Evolutionary conservation across 148 eudicot species (phyloP).

Genomic region (Amaranthus hypochondriacus): DNA sequence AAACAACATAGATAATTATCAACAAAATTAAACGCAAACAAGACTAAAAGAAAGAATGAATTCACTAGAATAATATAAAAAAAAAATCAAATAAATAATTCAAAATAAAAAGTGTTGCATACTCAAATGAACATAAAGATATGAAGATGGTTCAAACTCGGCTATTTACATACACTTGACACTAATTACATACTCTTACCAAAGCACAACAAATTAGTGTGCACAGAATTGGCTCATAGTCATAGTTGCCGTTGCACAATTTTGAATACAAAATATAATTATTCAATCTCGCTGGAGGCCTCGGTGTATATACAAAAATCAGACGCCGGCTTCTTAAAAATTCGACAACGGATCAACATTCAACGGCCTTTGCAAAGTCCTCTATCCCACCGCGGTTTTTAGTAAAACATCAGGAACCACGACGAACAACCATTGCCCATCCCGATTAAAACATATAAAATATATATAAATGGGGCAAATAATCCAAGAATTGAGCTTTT

Average conservation of each 20-base stretch:
- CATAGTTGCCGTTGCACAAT: not conserved
- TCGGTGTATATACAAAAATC: slow-evolving; percentile 12
- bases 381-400: slow-evolving; percentile 20
- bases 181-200: no score
- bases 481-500: slow-evolving; percentile 15
- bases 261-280: not conserved
- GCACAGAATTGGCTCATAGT: not conserved
- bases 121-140: no score
- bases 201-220: no score
- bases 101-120: no score
- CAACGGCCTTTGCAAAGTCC: not conserved
- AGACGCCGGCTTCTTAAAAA: slow-evolving; percentile 15
- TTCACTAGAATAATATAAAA: no score
- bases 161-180: no score
- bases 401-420: slow-evolving; percentile 29
- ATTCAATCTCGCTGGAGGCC: slow-evolving; percentile 1
- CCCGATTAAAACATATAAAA: not conserved
- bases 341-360: slow-evolving; percentile 9
- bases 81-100: no score
- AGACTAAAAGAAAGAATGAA: no score
- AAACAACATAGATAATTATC: no score
- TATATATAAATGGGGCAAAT: not conserved
- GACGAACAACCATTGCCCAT: not conserved
- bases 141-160: no score
- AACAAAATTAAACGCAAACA: no score